Base-by-base conservation (phyloP, 140 eudicot genomes). In the Flaveria floridana region DNA sequence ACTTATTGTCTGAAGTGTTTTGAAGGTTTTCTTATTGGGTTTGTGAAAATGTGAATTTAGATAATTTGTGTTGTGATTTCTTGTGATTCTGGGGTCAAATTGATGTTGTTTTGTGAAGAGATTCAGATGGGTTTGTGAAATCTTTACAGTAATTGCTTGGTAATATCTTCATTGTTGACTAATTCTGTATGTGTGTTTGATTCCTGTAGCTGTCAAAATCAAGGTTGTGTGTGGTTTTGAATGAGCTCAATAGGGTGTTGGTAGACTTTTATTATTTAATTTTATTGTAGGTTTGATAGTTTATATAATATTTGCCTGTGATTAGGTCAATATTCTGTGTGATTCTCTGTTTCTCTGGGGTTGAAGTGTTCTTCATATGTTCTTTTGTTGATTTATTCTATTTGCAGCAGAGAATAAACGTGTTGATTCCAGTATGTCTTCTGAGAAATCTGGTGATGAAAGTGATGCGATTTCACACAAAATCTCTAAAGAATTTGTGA, bases 331-430 rank as follows among this genome's bases (percentile, higher is more conserved):
- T 21, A 44, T 71, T 55, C 46, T 73, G 41, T 78, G 50, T 61
- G 51, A 23, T 78, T 18, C 19, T 37, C 47, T 74, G 18, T 74
- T 23, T 58, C 20, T 34, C 21, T 23, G 15, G 70, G 46, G 66
- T 80, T 75, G 80, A 74, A 80, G 14, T 30, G 58, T 77, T 65
- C 73, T 82, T 57, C 51, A 56, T 72, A 23, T 23, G 21, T 16
- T 70, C 8, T 41, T 37, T 2, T 26, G 47, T 52, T 74, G 41
- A 34, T 34, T 34, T 56, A 53, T 19, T 21, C 6, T 25, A 83
- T 71, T 74, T 89, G 62, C 96, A 95, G 96, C 90, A 28, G 86
- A 70, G 62, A 91, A 81, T 74, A 81, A 77, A 65, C 84, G 73
- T 74, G 79, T 64, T 51, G 95, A 78, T 75, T 84, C 80, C 51